A percentile compares a stretch with the other conserved stretches of the same genome.
These are phyloP conservation scores for Sclerotinia borealis DNA, from an alignment of 2,329 filamentous ascomycete genomes.

Conservation along the genomic window DNA sequence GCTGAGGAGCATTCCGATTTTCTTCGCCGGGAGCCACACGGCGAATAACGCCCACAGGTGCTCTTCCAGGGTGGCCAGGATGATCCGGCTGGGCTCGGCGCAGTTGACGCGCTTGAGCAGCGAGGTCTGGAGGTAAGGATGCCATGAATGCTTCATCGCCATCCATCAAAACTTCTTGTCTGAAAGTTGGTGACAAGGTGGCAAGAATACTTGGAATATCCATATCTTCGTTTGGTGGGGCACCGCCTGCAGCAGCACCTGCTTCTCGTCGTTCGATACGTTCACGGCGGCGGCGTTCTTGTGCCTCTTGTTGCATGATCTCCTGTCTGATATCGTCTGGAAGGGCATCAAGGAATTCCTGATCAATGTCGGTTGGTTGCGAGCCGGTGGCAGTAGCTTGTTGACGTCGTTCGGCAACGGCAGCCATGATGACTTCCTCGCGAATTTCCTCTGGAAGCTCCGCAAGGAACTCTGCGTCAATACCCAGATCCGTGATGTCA, in stretches of 20 bases:
- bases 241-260: conserved; percentile 42
- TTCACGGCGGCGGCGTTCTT: conserved; percentile 81
- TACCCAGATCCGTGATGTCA: conserved; percentile 90
- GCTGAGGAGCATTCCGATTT: conserved; percentile 23
- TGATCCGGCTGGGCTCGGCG: conserved; percentile 39
- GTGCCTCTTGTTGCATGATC: conserved; percentile 82
- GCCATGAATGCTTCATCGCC: conserved; percentile 85
- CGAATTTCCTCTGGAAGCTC: conserved; percentile 96
- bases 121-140: conserved; percentile 76
- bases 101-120: conserved; percentile 76
- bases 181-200: conserved; percentile 76
- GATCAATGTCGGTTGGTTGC: conserved; percentile 77
- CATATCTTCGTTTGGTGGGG: conserved; percentile 61
- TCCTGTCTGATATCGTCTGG: conserved; percentile 87
- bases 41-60: conserved; percentile 36
- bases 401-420: conserved; percentile 75
- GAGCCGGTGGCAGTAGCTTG: conserved; percentile 67
- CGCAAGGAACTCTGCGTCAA: conserved; percentile 89
- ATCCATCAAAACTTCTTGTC: conserved; percentile 83
- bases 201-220: conserved; percentile 88
- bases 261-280: conserved; percentile 74
- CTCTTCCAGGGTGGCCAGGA: conserved; percentile 20
- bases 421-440: conserved; percentile 91
- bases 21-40: conserved; percentile 41
- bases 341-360: conserved; percentile 88